phyloP scores from a whole-genome alignment of 768 basidiomycete species.

The Panellus pusillus region DNA sequence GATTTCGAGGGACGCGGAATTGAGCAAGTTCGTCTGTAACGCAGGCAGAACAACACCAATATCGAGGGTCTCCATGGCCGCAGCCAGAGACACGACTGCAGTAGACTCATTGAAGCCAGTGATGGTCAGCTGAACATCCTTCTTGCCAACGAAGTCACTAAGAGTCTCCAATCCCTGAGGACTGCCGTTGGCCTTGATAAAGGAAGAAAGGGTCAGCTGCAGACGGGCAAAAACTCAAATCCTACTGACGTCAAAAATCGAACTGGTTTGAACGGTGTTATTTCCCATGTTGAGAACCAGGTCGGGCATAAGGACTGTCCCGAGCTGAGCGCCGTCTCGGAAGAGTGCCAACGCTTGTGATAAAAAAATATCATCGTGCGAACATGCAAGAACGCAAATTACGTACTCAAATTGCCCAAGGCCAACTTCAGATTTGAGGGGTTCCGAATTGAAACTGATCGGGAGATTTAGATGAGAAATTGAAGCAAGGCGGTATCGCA shows the following conservation, averaged over 20 bases:
- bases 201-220: slow-evolving; percentile 2
- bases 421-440: slow-evolving; percentile 65
- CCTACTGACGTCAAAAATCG: slow-evolving; percentile 49
- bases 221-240: not conserved
- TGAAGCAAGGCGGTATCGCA: not conserved
- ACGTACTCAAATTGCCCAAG: slow-evolving; percentile 64
- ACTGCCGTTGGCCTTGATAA: slow-evolving; percentile 54
- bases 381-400: not conserved
- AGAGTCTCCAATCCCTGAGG: slow-evolving; percentile 62
- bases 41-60: slow-evolving; percentile 60
- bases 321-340: slow-evolving; percentile 51
- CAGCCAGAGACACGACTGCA: slow-evolving; percentile 51
- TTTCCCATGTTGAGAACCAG: slow-evolving; percentile 59
- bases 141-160: slow-evolving; percentile 64
- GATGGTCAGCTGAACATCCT: slow-evolving; percentile 58
- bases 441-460: slow-evolving; percentile 59
- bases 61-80: slow-evolving; percentile 61
- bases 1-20: slow-evolving; percentile 57
- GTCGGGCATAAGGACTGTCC: slow-evolving; percentile 62
- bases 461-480: not conserved
- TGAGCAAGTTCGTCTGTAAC: slow-evolving; percentile 55
- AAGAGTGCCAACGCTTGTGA: slow-evolving; percentile 54
- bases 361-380: not conserved
- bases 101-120: slow-evolving; percentile 63
- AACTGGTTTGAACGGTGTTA: slow-evolving; percentile 52